Evolutionary conservation across 2,329 filamentous ascomycete genomes (phyloP), one percentile per base, ranked within the genome.

Genomic region (Ophidiomyces ophidiicola): DNA sequence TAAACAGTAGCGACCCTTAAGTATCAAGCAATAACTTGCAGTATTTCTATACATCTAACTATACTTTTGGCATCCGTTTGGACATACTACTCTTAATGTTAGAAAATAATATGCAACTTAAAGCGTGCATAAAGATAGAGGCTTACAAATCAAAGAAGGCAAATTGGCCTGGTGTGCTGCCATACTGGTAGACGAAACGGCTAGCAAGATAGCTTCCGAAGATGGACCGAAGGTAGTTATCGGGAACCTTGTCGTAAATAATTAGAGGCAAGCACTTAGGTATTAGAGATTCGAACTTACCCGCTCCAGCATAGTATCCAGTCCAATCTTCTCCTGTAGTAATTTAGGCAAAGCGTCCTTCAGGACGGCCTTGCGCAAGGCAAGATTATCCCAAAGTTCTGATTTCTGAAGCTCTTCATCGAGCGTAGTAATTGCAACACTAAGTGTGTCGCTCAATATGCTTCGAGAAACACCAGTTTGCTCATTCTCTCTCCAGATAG

Each of bases 141-240:
- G 80, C 82, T 76, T 68, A 87, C 82, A 96, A 98, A 59, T 93
- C 85, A 64, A 93, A 98, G 71, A 98, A 98, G 26, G 88, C 86
- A 67, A 98, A 96, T 55, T 94, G 88, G 67, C 81, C 90, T 4
- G 90, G 87, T 49, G 76, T 80, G 58, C 86, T 87, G 54, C 90
- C 90, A 59, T 88, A 90, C 60, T 93, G 78, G 62, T 98, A 98
- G 28, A 98, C 85, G 59, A 98, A 98, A 30, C 90, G 81, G 55
- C 82, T 92, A 34, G 90, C 88, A 50, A 98, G 71, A 64, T 88
- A 94, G 58, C 83, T 92, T 50, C 90, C 90, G 57, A 98, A 98
- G 59, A 98, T 96, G 48, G 87, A 81, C 49, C 86, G 77, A 46
- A 98, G 74, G 58, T 98, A 98, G 50, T 78, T 80, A 46, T 94